Evolutionary conservation across 306 rosid genomes (phyloP).

Genomic region (Neltuma alba): DNA sequence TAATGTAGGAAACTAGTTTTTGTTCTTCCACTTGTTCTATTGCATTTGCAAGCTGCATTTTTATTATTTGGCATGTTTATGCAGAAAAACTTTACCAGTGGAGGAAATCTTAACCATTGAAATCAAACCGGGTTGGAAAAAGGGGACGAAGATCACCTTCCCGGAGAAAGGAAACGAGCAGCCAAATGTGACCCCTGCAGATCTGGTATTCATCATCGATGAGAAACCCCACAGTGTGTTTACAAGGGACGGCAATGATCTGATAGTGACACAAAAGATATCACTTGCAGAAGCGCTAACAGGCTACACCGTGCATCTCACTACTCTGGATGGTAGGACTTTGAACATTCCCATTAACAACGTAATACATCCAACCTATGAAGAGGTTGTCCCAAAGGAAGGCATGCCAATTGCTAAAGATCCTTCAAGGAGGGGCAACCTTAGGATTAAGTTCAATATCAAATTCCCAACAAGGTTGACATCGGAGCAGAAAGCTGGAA

Average conservation of each 20-base stretch:
- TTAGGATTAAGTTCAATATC: constrained; percentile 75
- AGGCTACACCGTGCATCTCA: constrained; percentile 60
- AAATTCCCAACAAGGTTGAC: constrained; percentile 55
- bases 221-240: constrained; percentile 84
- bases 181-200: constrained; percentile 71
- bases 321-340: constrained; percentile 75
- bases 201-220: constrained; percentile 74
- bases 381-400: constrained; percentile 69
- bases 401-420: constrained; percentile 93
- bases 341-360: constrained; percentile 58
- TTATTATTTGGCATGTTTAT: constrained; percentile 8
- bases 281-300: constrained; percentile 62
- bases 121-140: constrained; percentile 95
- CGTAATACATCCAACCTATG: constrained; percentile 64
- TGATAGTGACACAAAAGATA: constrained; percentile 60
- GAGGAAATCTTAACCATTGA: constrained; percentile 86
- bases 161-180: constrained; percentile 86
- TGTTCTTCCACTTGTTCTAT: constrained; percentile 5
- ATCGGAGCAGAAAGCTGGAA: constrained; percentile 58
- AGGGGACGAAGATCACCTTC: constrained; percentile 92
- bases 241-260: constrained; percentile 85
- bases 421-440: constrained; percentile 74
- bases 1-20: not conserved
- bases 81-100: constrained; percentile 69
- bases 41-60: not conserved